phyloP scores from a whole-genome alignment of 306 rosid genomes.

The Cucurbita moschata region DNA sequence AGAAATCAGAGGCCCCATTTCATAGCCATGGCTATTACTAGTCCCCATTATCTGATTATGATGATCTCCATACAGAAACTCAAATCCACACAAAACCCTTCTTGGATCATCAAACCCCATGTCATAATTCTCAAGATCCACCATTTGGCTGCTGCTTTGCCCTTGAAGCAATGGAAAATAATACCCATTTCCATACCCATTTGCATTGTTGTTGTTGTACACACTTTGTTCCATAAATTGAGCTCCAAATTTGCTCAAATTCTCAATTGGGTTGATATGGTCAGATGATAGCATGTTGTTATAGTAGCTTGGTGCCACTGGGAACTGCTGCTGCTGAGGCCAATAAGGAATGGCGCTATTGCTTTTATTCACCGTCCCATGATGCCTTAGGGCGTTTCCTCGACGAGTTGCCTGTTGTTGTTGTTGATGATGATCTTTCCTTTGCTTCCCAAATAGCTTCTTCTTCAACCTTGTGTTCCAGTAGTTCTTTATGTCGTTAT shows the following conservation, averaged over 20 bases:
- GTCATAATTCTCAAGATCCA: not conserved
- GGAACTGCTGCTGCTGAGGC: conserved; percentile 1
- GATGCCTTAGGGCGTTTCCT: conserved; percentile 19
- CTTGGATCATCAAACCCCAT: not conserved
- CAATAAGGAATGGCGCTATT: not conserved
- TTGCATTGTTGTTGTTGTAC: not conserved
- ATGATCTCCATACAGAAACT: not conserved
- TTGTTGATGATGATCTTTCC: conserved; percentile 31
- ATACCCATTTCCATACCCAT: not conserved
- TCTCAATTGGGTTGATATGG: not conserved
- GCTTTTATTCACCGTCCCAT: not conserved
- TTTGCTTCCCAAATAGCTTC: conserved; percentile 21
- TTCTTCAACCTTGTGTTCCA: no score
- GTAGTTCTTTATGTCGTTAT: no score
- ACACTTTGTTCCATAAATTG: not conserved
- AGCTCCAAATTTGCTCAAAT: not conserved
- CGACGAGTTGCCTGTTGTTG: conserved; percentile 14
- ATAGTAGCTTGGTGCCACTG: not conserved
- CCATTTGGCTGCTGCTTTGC: not conserved
- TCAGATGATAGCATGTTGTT: not conserved
- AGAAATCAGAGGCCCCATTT: conserved; percentile 11
- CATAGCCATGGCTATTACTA: not conserved
- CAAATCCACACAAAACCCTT: not conserved
- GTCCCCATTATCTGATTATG: not conserved
- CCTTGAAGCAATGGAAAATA: not conserved